phyloP scores from a whole-genome alignment of 2,329 filamentous ascomycete genomes.

The Sporothrix brasiliensis region DNA sequence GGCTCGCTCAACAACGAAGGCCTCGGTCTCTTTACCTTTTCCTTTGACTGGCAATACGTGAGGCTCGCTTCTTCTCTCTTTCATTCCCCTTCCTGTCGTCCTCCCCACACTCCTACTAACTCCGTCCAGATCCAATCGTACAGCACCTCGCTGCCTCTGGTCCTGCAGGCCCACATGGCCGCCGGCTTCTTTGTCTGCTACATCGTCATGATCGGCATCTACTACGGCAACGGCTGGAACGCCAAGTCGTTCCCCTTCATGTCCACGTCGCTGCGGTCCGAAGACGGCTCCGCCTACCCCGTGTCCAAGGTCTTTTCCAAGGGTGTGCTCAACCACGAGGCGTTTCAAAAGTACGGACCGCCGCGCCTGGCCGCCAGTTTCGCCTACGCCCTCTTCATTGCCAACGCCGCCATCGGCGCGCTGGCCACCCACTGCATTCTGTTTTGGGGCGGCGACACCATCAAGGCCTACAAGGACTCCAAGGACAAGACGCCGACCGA shows the following conservation, averaged over 20 bases:
- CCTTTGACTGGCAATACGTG: constrained; percentile 60
- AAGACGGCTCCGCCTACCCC: constrained; percentile 49
- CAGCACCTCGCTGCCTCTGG: constrained; percentile 56
- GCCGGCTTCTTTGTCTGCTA: constrained; percentile 55
- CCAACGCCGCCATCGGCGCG: constrained; percentile 61
- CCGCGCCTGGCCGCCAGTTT: constrained; percentile 55
- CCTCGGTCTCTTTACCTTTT: constrained; percentile 52
- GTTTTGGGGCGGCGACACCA: constrained; percentile 60
- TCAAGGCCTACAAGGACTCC: constrained; percentile 52
- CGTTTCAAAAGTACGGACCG: constrained; percentile 49
- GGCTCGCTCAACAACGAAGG: constrained; percentile 57
- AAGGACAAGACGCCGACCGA: constrained; percentile 51
- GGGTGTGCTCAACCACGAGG: constrained; percentile 48
- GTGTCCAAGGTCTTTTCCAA: constrained; percentile 46
- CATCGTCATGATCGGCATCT: constrained; percentile 54
- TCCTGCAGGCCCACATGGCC: constrained; percentile 52
- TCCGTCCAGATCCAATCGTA: constrained; percentile 55
- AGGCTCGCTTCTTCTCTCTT: constrained; percentile 40
- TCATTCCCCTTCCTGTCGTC: not conserved
- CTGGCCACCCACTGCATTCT: constrained; percentile 55
- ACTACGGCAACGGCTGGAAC: constrained; percentile 55
- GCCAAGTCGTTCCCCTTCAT: constrained; percentile 56
- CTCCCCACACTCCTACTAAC: not conserved
- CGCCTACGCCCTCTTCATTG: constrained; percentile 58
- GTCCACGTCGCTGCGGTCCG: constrained; percentile 52